Conservation (phyloP, 495 filamentous ascomycete genomes). For the Penicillium arizonense region DNA sequence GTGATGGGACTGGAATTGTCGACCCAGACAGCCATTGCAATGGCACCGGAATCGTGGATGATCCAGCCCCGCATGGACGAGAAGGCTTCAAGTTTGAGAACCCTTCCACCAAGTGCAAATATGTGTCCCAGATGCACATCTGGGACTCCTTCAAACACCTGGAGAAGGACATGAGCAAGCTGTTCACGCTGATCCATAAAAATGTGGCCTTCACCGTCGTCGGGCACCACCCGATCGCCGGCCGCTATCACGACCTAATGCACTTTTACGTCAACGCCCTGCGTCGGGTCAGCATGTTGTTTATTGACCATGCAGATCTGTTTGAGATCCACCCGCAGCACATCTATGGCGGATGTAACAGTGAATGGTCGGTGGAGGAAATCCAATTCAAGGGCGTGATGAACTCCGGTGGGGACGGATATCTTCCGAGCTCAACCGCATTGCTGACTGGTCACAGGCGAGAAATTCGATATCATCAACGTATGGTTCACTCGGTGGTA, state of each 20-base stretch:
- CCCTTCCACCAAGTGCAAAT: constrained; percentile 32
- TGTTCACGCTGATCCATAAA: constrained; percentile 37
- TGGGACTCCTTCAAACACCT: constrained; percentile 37
- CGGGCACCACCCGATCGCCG: constrained; percentile 36
- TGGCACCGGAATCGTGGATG: constrained; percentile 21
- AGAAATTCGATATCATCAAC: constrained; percentile 34
- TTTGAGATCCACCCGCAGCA: constrained; percentile 35
- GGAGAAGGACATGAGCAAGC: constrained; percentile 36
- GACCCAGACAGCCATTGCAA: constrained; percentile 26
- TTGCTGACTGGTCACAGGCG: constrained; percentile 16
- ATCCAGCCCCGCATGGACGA: constrained; percentile 16
- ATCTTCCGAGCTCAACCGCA: not conserved
- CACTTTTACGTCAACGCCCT: constrained; percentile 41
- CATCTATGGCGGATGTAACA: constrained; percentile 37
- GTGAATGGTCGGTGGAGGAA: constrained; percentile 35
- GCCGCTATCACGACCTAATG: constrained; percentile 33
- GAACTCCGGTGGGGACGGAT: constrained; percentile 30
- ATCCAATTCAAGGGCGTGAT: constrained; percentile 32
- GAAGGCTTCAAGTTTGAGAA: constrained; percentile 38
- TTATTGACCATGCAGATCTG: constrained; percentile 30
- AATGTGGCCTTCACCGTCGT: constrained; percentile 35
- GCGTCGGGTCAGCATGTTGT: constrained; percentile 30
- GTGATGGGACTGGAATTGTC: constrained; percentile 22
- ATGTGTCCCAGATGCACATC: constrained; percentile 36
- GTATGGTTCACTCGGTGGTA: constrained; percentile 41